A percentile compares a stretch with the other conserved stretches of the same genome.
Conservation (phyloP, 1,284 basidiomycete species). For the Ceratobasidium sp. region DNA sequence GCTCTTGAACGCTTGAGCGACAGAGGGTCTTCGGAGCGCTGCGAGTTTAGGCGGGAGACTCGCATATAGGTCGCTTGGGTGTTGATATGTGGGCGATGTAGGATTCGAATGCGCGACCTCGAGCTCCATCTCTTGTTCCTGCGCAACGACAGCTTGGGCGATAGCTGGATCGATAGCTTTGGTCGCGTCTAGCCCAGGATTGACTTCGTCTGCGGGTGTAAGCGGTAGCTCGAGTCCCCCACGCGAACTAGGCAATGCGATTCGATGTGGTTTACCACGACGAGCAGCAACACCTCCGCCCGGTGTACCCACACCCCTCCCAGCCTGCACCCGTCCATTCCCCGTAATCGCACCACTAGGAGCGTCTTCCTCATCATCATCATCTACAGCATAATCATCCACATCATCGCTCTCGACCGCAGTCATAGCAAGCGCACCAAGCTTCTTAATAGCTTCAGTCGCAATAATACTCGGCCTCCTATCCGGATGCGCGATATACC, state of each 20-base stretch:
- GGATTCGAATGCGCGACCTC: neutral
- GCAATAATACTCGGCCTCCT: conserved; percentile 36
- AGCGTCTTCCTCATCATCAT: conserved; percentile 47
- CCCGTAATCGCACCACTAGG: conserved; percentile 46
- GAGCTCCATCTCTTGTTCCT: conserved; percentile 18
- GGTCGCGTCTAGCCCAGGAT: conserved; percentile 10
- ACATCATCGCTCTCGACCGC: conserved; percentile 43
- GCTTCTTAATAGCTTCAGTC: conserved; percentile 38
- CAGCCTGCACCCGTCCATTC: neutral
- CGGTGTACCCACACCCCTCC: neutral
- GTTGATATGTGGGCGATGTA: conserved; percentile 13
- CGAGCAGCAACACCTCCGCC: conserved; percentile 45
- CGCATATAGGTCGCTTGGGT: conserved; percentile 35
- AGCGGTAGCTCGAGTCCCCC: conserved; percentile 50
- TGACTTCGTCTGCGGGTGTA: conserved; percentile 32
- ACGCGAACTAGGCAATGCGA: conserved; percentile 62
- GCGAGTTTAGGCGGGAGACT: conserved; percentile 60
- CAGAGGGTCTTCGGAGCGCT: conserved; percentile 56
- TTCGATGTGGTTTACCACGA: conserved; percentile 57
- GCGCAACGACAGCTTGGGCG: conserved; percentile 23
- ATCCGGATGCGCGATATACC: conserved; percentile 16
- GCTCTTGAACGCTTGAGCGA: conserved; percentile 25
- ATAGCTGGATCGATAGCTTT: conserved; percentile 23
- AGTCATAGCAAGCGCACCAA: conserved; percentile 38
- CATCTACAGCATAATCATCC: conserved; percentile 40